phyloP scores from a whole-genome alignment of 805 yeast genomes.

The Zygosaccharomyces bailii region DNA sequence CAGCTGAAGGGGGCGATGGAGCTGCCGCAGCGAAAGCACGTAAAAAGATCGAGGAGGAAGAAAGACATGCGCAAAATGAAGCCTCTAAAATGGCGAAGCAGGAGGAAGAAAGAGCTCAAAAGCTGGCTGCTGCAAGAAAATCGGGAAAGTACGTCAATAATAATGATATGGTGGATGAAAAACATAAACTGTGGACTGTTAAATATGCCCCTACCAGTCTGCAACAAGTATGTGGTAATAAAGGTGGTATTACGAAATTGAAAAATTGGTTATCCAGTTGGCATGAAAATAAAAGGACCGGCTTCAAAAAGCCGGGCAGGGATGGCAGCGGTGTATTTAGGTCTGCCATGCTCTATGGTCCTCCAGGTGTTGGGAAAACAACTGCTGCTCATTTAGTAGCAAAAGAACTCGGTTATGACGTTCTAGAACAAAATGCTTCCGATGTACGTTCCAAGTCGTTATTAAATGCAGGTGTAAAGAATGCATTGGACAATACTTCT shows the following conservation, averaged over 20 bases:
- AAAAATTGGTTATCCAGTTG: constrained; percentile 74
- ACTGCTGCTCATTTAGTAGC: constrained; percentile 78
- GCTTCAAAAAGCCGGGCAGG: constrained; percentile 53
- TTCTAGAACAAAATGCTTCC: constrained; percentile 76
- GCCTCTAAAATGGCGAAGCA: constrained; percentile 47
- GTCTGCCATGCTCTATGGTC: constrained; percentile 83
- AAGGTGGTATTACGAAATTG: constrained; percentile 63
- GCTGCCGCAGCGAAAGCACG: constrained; percentile 70
- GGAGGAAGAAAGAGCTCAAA: constrained; percentile 38
- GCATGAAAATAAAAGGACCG: constrained; percentile 54
- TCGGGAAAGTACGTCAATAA: constrained; percentile 26
- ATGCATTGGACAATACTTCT: constrained; percentile 75
- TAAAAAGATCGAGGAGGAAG: constrained; percentile 66
- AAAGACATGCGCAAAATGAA: constrained; percentile 50
- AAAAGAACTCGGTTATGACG: constrained; percentile 62
- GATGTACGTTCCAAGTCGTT: constrained; percentile 86
- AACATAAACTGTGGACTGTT: constrained; percentile 84
- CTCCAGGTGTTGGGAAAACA: constrained; percentile 85
- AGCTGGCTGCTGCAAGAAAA: constrained; percentile 26
- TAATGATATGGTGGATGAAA: constrained; percentile 28
- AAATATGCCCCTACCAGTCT: constrained; percentile 82
- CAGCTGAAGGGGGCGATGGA: constrained; percentile 89
- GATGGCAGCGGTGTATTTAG: constrained; percentile 70
- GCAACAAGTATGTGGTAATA: constrained; percentile 87
- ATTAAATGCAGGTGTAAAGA: constrained; percentile 63